Base-by-base conservation (phyloP, 1,139 yeast genomes). In the Yamadazyma dushanensis region DNA sequence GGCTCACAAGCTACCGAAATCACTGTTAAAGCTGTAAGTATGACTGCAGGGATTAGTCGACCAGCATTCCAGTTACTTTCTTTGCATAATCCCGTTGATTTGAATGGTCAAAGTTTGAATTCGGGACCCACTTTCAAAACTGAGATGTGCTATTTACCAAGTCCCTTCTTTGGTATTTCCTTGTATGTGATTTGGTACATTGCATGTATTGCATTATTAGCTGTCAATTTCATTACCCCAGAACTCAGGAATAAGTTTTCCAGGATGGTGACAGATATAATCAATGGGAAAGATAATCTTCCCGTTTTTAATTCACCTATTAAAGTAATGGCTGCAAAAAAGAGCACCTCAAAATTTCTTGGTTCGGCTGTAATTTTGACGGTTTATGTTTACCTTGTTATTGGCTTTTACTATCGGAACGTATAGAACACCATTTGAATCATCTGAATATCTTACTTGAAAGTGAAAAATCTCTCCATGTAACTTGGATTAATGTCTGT, bases 41-140 rank as follows among this genome's bases (percentile, higher is more conserved):
- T 92, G 96, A 89, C 96, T 15, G 86, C 88, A 73, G 97, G 97
- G 0, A 80, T 92, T 25, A 61, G 70, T 19, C 68, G 68, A 36
- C 98, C 98, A 0, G 97, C 96, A 0, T 74, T 89, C 34, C 97
- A 92, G 54, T 59, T 92, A 26, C 59, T 92, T 9, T 80, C 96
- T 0, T 66, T 92, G 31, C 62, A 74, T 56, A 79, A 82, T 43
- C 77, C 81, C 2, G 53, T 53, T 20, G 43, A 51, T 20, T 44
- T 41, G 10, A 28, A 28, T 4, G 36, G 37, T 2, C 24, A 35
- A 9, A 32, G 40, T 21, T 14, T 35, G 3, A 15, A 26, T 11
- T 4, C 24, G 8, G 32, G 27, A 4, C 38, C 45, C 1, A 46
- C 62, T 3, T 53, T 61, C 45, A 59, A 65, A 29, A 78, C 90